Conservation (phyloP, 345 rosid species). For the Populus simonii region DNA sequence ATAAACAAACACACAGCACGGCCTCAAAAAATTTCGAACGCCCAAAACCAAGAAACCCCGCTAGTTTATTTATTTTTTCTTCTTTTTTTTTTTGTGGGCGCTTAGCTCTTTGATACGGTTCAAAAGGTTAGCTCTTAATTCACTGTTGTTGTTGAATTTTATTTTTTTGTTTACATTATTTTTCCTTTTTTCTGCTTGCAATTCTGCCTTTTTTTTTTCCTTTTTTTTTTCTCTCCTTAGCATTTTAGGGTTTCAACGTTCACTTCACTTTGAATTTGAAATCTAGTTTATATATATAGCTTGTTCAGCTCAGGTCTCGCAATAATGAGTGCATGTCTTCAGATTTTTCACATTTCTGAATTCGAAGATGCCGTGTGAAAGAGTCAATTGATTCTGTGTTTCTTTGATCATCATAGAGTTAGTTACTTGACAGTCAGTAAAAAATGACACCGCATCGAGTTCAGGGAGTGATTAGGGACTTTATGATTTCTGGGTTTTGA, state of each 20-base stretch:
- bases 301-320: background rate
- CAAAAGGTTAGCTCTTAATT: background rate
- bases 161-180: background rate
- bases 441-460: background rate
- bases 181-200: background rate
- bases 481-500: background rate
- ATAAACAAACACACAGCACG: background rate
- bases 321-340: background rate
- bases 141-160: background rate
- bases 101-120: background rate
- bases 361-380: background rate
- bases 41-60: background rate
- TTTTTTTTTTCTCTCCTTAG: background rate
- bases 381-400: background rate
- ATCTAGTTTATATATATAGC: background rate
- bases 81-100: background rate
- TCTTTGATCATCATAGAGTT: background rate
- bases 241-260: background rate
- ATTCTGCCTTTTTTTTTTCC: background rate
- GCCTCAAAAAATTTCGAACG: background rate
- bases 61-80: too few species aligned
- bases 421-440: background rate
- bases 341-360: background rate
- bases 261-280: background rate
- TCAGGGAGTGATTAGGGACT: background rate